These are phyloP conservation scores for Grosmannia huntii DNA, from an alignment of 2,329 filamentous ascomycete species.

Conservation along the genomic window DNA sequence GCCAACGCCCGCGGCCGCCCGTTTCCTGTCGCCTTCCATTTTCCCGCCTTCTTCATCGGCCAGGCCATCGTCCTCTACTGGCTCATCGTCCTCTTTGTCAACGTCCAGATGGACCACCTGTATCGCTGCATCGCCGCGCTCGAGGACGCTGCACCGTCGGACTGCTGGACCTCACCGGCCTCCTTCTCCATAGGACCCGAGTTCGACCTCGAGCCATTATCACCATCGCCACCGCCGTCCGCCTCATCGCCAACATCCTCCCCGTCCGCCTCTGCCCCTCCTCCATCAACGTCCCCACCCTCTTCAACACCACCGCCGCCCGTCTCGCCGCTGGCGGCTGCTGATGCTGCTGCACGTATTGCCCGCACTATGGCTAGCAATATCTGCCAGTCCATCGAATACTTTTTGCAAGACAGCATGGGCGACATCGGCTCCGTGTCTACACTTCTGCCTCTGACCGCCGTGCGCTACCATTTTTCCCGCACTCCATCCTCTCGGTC, in stretches of 20 bases:
- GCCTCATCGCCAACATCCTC: not conserved
- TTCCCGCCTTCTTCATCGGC: slow-evolving; percentile 13
- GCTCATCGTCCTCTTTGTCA: slow-evolving; percentile 8
- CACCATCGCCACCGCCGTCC: slow-evolving; percentile 1
- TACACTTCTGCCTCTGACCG: slow-evolving; percentile 8
- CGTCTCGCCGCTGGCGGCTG: not conserved
- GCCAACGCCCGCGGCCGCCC: slow-evolving; percentile 2
- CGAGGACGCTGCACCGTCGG: not conserved
- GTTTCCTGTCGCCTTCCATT: slow-evolving; percentile 14
- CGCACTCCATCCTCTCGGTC: not conserved
- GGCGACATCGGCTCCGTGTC: slow-evolving; percentile 11
- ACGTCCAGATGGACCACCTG: slow-evolving; percentile 7
- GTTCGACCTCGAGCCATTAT: not conserved
- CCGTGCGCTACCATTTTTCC: slow-evolving; percentile 1
- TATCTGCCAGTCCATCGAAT: slow-evolving; percentile 14
- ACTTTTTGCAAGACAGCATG: slow-evolving; percentile 10
- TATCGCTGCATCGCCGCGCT: not conserved
- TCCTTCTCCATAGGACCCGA: too few relatives aligned
- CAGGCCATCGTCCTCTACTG: slow-evolving; percentile 13
- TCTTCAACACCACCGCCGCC: too few relatives aligned
- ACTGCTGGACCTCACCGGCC: too few relatives aligned
- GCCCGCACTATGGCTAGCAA: slow-evolving; percentile 8
- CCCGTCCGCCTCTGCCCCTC: too few relatives aligned
- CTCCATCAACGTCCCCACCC: too few relatives aligned
- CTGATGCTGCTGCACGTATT: slow-evolving; percentile 2